Evolutionary conservation across 2,329 filamentous ascomycete species (phyloP), one percentile per base, ranked within the genome.

Genomic region (Epichloe uncinata): DNA sequence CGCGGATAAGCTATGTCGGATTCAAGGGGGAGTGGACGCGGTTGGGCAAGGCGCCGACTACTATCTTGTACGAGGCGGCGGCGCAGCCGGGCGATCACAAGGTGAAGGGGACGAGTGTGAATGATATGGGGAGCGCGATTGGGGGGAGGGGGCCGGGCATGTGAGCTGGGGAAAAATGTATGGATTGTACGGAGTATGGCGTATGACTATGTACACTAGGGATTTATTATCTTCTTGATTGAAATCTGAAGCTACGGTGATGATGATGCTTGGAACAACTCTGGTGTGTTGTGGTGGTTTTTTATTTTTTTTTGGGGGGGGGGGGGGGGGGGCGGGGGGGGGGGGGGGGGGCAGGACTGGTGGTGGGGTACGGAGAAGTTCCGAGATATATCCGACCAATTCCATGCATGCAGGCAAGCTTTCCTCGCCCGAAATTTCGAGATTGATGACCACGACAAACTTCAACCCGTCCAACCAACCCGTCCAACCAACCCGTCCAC

Each of bases 1-100:
- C 87, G 42, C 76, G 81, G 45, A 65, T 97, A 2, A 82, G 75
- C 54, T 98, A 96, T 68, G 55, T 97, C 50, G 93, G 87, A 1
- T 97, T 98, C 72, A 90, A 87, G 69, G 93, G 93, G 22, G 87
- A 95, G 68, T 97, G 88, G 75, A 93, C 93, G 78, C 81, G 82
- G 63, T 68, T 95, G 61, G 93, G 84, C 20, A 61, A 62, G 54
- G 69, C 65, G 63, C 89, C 93, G 1, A 73, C 85, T 6, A 88
- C 85, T 57, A 91, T 97, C 58, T 61, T 95, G 53, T 98, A 97
- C 66, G 93, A 98, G 75, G 85, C 89, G 16, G 91, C 91, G 26
- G 85, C 93, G 36, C 95, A 96, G 65, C 93, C 91, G 12, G 79
- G 79, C 44, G 93, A 98, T 69, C 93, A 98, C 69, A 79, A 77